Evolutionary conservation across 1,139 yeast genomes (phyloP), one percentile per base, ranked within the genome.

Genomic region (Tardiomyces digboiensis): DNA sequence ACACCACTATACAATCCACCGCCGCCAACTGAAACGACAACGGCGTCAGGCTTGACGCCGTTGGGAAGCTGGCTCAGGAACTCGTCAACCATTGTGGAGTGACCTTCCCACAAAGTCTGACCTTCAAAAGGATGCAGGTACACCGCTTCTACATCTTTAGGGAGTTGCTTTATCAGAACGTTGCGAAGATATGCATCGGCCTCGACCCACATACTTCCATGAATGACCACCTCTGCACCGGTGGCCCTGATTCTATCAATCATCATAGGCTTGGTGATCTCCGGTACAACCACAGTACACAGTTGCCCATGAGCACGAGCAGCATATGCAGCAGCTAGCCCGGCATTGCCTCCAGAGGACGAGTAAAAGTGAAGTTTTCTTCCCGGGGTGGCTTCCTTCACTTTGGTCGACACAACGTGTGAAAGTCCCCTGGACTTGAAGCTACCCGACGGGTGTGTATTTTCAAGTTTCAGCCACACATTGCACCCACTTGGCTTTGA

Each of bases 261-360:
- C 69, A 73, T 72, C 38, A 62, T 58, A 3, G 44, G 49, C 42
- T 71, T 67, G 3, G 84, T 69, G 5, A 68, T 60, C 0, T 52
- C 62, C 0, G 89, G 89, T 6, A 82, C 74, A 1, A 80, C 85
- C 7, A 82, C 87, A 0, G 84, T 78, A 51, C 88, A 80, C 10
- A 70, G 68, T 7, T 73, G 59, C 1, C 67, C 65, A 48, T 71
- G 68, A 44, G 58, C 62, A 33, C 58, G 59, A 3, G 82, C 75
- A 38, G 83, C 77, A 43, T 72, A 72, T 0, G 87, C 86, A 2
- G 85, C 85, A 0, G 89, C 89, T 42, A 80, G 65, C 0, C 91
- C 91, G 0, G 91, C 91, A 57, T 82, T 82, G 0, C 91, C 91
- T 12, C 89, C 91, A 14, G 85, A 78, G 26, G 84, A 78, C 6